A percentile compares a stretch with the other conserved stretches of the same genome.
These are phyloP conservation scores for Rossbeevera mucosa DNA, from an alignment of 768 basidiomycete genomes.

Conservation along the genomic window DNA sequence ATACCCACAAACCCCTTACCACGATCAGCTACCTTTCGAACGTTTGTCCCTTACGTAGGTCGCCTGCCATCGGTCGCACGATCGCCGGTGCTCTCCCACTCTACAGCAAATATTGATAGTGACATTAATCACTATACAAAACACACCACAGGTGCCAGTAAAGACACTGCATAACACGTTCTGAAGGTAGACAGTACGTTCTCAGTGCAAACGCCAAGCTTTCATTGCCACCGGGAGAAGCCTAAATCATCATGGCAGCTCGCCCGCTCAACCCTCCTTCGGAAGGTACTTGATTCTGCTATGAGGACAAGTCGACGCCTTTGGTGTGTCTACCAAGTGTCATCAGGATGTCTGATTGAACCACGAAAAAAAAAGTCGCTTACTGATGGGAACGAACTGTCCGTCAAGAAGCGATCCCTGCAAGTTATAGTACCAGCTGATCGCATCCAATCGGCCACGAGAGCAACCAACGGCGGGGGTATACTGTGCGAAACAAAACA, in stretches of 20 bases:
- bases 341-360: neutral
- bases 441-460: constrained; percentile 35
- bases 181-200: neutral
- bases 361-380: constrained; percentile 6
- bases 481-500: constrained; percentile 28
- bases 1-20: too few species aligned
- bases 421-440: constrained; percentile 62
- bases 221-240: neutral
- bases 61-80: too few species aligned
- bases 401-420: constrained; percentile 65
- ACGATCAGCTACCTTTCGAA: too few species aligned
- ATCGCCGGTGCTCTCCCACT: too few species aligned
- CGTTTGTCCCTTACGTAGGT: neutral
- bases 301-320: constrained; percentile 49
- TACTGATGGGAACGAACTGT: constrained; percentile 55
- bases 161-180: neutral
- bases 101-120: too few species aligned
- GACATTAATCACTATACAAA: too few species aligned
- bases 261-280: constrained; percentile 33
- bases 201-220: neutral
- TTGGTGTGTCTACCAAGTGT: constrained; percentile 46
- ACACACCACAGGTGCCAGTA: too few species aligned
- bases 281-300: constrained; percentile 57
- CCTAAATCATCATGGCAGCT: neutral
- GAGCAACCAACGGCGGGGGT: constrained; percentile 49